Evolutionary conservation across 176 grass and related monocot genomes (phyloP), one percentile per base, ranked within the genome.

Genomic region (sorghum (Sorghum bicolor)): DNA sequence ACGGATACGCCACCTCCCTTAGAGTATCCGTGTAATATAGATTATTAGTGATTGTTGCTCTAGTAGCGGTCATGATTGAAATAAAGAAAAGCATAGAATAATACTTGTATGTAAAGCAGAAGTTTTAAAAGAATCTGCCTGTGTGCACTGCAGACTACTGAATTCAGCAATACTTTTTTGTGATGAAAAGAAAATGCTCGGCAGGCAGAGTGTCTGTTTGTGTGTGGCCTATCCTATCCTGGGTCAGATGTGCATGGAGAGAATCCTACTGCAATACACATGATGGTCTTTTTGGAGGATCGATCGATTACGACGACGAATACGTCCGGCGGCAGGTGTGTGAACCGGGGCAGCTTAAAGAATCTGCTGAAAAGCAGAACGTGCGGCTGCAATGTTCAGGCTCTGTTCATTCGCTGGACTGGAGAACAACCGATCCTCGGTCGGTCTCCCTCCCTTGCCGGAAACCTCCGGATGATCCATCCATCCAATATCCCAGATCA

Each of bases 251-350:
- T n/a, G 74, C 5, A 17, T 48, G 45, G 78, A 62, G 65, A 74
- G 37, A 67, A 76, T 82, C 28, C 26, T 25, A 26, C 19, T n/a
- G 63, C 12, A 45, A 57, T 38, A 26, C 20, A 17, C 2, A n/a
- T n/a, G n/a, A n/a, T n/a, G 10, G 44, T 58, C 7, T 61, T 72
- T 63, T 31, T 14, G 2, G 13, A 1, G 3, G 70, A 0, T 5
- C 15, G 87, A 63, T 62, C 53, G 53, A 58, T 24, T 3, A 24
- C 22, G 20, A 58, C 53, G 53, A 58, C 53, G 53, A 58, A 58
- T 58, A 58, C 53, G 53, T 7, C 53, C 62, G 62, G 31, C 45
- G 12, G 75, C 61, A 75, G 12, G 87, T 8, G 87, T 84, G 81
- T 88, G 81, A 88, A 88, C 81, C 0, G 76, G 36, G 6, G 6